Percentiles rank a stretch among this genome's conserved stretches.
These are phyloP conservation scores for Neotropicomus parvogracilis DNA, from an alignment of 1,284 basidiomycete genomes.

Conservation along the genomic window DNA sequence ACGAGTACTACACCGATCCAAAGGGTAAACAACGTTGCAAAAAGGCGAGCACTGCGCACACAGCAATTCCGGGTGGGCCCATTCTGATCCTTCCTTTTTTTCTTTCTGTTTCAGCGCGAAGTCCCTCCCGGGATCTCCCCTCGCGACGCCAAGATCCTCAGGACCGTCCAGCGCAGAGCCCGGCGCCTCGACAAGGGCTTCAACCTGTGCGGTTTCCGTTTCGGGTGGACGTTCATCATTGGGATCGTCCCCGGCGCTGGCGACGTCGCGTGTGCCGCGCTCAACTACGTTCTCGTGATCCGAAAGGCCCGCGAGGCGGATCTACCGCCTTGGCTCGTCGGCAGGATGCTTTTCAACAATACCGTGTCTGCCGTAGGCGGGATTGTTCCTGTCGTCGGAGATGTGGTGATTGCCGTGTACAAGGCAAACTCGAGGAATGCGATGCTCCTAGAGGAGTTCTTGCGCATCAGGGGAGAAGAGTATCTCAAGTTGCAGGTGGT, in stretches of 20 bases:
- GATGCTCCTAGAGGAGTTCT: conserved; percentile 65
- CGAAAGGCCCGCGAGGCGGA: conserved; percentile 74
- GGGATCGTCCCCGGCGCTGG: conserved; percentile 75
- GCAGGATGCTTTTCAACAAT: conserved; percentile 80
- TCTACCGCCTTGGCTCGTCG: conserved; percentile 61
- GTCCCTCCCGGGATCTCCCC: conserved; percentile 76
- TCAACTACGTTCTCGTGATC: conserved; percentile 80
- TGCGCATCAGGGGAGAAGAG: conserved; percentile 65
- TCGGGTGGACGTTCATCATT: conserved; percentile 85
- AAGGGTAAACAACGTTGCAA: conserved; percentile 65
- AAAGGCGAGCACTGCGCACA: conserved; percentile 45
- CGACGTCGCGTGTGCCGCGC: conserved; percentile 56
- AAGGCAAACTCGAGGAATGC: conserved; percentile 93
- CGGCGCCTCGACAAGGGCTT: conserved; percentile 93
- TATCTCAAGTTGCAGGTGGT: conserved; percentile 48
- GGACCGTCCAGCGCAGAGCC: conserved; percentile 74
- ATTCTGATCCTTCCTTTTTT: too few relatives aligned
- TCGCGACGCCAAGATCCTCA: conserved; percentile 74
- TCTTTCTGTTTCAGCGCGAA: conserved; percentile 48
- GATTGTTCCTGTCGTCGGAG: conserved; percentile 76
- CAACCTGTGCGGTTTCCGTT: conserved; percentile 75
- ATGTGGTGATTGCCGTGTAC: conserved; percentile 70
- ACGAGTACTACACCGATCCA: conserved; percentile 68
- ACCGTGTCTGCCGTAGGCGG: conserved; percentile 69
- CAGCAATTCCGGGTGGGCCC: neutral